Evolutionary conservation across 139 green algal species (phyloP), one percentile per base, ranked within the genome.

Genomic region (Volvox africanus): DNA sequence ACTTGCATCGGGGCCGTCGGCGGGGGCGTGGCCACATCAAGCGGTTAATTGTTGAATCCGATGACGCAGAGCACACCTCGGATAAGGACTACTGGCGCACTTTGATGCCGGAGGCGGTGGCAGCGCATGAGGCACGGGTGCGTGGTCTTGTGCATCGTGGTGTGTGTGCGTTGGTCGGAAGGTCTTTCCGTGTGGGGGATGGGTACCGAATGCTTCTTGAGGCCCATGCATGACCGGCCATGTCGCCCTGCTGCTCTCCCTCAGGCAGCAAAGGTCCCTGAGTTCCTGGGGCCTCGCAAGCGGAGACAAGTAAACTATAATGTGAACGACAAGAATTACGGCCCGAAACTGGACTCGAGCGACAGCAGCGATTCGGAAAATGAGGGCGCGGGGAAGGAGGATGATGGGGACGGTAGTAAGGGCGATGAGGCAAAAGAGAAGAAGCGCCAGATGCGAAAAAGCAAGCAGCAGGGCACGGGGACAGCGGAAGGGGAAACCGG

Each of bases 21-120:
- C 33, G 17, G 37, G 65, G 22, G 62, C 44, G 33, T 12, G 55
- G 28, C 17, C 36, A 3, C 50, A 22, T 55, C 24, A 22, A 32
- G 28, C 12, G 75, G 18, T 14, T 21, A 55, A 21, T 19, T 21
- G 0, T 20, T 35, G 67, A 28, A 13, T 9, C 32, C 32, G 62
- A 14, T 33, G 82, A 21, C 32, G 61, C 1, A 35, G 67, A 24
- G 16, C 65, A 80, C 35, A 35, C 16, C 11, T 12, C 24, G n/a
- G 68, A 80, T 36, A 62, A 32, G 30, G 81, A 94, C 20, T 98
- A 95, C 92, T 98, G 97, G 96, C 62, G 87, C 2, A 32, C 82
- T 18, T 85, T 98, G 89, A 90, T 98, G 89, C 97, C 96, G 5
- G 95, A 97, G 21, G 97, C 95, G 24, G 95, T 94, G 9, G 86